Conservation (phyloP, 2,329 filamentous ascomycete species). For the Paradendryphiella salina region DNA sequence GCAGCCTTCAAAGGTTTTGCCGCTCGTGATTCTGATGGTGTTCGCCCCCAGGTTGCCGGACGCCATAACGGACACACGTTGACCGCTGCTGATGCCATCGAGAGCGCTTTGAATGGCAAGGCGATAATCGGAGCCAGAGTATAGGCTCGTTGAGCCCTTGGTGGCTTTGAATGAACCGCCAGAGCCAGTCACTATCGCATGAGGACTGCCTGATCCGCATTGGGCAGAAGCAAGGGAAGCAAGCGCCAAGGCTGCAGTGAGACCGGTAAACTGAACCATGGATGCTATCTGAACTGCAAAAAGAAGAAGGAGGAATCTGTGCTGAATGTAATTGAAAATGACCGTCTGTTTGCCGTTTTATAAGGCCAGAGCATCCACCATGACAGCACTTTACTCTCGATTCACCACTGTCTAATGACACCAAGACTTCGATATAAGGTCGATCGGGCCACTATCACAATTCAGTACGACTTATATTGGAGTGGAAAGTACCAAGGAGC, state of each 20-base stretch:
- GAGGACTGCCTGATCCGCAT: conserved; percentile 54
- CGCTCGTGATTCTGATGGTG: conserved; percentile 56
- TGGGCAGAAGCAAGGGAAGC: conserved; percentile 48
- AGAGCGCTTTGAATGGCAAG: conserved; percentile 60
- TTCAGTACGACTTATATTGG: not conserved
- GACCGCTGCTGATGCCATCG: conserved; percentile 56
- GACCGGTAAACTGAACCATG: conserved; percentile 46
- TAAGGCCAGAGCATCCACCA: too few species aligned
- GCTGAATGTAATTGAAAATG: too few species aligned
- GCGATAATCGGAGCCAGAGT: conserved; percentile 59
- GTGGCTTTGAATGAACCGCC: conserved; percentile 53
- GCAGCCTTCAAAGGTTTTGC: conserved; percentile 63
- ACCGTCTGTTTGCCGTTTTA: too few species aligned
- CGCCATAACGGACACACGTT: conserved; percentile 59
- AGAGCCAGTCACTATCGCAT: conserved; percentile 55
- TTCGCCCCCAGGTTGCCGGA: conserved; percentile 60
- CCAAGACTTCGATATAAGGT: not conserved
- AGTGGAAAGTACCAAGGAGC: not conserved
- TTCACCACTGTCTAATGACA: not conserved
- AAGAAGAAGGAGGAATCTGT: not conserved
- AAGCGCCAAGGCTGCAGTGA: conserved; percentile 51
- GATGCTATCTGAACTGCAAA: conserved; percentile 2
- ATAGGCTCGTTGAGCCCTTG: conserved; percentile 52
- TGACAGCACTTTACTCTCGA: not conserved
- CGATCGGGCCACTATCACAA: not conserved